Evolutionary conservation across 257 asterid species (phyloP).

Genomic region (Nicotiana attenuata): DNA sequence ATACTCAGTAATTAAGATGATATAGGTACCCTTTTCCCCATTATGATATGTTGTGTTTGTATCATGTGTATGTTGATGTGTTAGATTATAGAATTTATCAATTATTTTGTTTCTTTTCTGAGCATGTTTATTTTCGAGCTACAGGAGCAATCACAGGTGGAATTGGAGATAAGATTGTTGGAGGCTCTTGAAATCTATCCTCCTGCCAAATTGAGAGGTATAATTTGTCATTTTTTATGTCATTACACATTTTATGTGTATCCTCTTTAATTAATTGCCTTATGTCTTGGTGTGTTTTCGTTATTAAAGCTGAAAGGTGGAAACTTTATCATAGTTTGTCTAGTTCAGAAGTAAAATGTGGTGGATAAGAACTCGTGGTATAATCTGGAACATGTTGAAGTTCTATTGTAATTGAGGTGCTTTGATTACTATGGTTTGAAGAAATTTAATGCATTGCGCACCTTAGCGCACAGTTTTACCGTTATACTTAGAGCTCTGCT

Average conservation of each 20-base stretch:
- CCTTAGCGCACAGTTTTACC: neutral
- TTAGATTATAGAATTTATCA: neutral
- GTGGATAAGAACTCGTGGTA: neutral
- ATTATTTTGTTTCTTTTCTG: neutral
- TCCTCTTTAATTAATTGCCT: neutral
- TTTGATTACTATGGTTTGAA: neutral
- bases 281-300: neutral
- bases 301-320: slow-evolving; percentile 2
- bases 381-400: neutral
- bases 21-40: neutral
- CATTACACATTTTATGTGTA: neutral
- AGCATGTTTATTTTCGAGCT: slow-evolving; percentile 11
- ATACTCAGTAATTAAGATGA: no score
- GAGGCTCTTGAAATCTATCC: slow-evolving; percentile 95
- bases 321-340: neutral
- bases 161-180: slow-evolving; percentile 75
- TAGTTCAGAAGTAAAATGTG: neutral
- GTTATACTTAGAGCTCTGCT: neutral
- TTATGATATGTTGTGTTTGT: neutral
- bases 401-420: neutral
- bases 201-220: slow-evolving; percentile 78
- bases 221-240: neutral
- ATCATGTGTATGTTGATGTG: neutral
- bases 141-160: slow-evolving; percentile 84
- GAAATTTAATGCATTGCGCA: neutral